These are phyloP conservation scores for Saccharum spontaneum DNA, from an alignment of 176 grass and related monocot genomes.

Conservation along the genomic window DNA sequence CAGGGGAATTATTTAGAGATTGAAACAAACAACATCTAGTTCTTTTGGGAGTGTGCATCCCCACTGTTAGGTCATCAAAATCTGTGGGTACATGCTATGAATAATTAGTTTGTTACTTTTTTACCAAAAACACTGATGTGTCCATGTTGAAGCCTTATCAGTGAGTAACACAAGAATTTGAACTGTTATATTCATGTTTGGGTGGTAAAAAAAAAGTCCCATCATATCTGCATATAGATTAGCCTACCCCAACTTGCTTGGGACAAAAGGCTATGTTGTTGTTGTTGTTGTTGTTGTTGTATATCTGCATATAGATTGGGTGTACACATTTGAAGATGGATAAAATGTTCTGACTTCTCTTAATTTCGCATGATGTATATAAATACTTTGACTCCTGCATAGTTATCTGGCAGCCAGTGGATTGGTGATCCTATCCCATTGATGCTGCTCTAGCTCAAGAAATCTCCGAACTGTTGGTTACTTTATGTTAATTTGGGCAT, in stretches of 20 bases:
- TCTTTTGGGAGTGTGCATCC: neutral
- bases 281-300: too few relatives aligned
- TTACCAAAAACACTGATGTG: neutral
- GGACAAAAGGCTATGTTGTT: too few relatives aligned
- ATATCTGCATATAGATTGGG: neutral
- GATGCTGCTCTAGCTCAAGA: neutral
- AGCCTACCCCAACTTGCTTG: too few relatives aligned
- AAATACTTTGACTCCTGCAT: neutral
- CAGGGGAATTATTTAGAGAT: neutral
- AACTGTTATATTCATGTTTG: neutral
- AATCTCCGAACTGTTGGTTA: neutral
- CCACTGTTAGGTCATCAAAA: neutral
- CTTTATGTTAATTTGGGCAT: neutral
- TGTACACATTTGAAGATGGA: constrained; percentile 7
- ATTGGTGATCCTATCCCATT: neutral
- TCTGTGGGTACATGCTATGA: neutral
- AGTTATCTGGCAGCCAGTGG: neutral
- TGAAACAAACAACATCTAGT: neutral
- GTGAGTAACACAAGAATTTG: neutral
- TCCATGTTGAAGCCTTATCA: constrained; percentile 1
- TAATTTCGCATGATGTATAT: neutral
- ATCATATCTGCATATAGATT: neutral
- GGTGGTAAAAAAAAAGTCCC: neutral
- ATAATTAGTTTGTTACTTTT: neutral
- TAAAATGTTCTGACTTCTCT: neutral